Conservation (phyloP, 2,329 filamentous ascomycete genomes). For the Fusarium zealandicum region DNA sequence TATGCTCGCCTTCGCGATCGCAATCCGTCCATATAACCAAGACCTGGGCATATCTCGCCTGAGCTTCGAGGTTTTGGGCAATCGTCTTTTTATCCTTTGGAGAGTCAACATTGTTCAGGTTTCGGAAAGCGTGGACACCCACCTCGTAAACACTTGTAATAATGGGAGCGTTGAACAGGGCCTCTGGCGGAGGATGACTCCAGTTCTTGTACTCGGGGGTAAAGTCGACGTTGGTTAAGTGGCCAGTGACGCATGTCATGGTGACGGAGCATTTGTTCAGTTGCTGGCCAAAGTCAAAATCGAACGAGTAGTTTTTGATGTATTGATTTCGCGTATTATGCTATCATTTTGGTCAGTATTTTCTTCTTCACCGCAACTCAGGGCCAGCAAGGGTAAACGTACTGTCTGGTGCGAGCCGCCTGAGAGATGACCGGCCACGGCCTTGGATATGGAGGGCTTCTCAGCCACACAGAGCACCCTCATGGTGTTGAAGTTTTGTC, state of each 20-base stretch:
- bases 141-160: slow-evolving; percentile 72
- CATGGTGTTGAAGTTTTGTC: slow-evolving; percentile 45
- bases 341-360: slow-evolving; percentile 53
- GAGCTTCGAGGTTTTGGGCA: slow-evolving; percentile 81
- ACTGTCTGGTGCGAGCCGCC: slow-evolving; percentile 77
- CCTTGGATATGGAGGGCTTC: slow-evolving; percentile 93
- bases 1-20: slow-evolving; percentile 96
- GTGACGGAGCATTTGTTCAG: slow-evolving; percentile 87
- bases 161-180: slow-evolving; percentile 83
- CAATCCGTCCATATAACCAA: slow-evolving; percentile 99
- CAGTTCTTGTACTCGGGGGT: slow-evolving; percentile 76
- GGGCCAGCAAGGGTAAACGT: slow-evolving; percentile 43
- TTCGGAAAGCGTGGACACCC: slow-evolving; percentile 29
- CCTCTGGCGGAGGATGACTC: slow-evolving; percentile 78
- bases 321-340: slow-evolving; percentile 74
- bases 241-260: slow-evolving; percentile 93
- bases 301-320: slow-evolving; percentile 94
- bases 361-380: not conserved
- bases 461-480: slow-evolving; percentile 64
- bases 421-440: slow-evolving; percentile 87
- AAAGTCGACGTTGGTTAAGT: slow-evolving; percentile 85
- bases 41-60: slow-evolving; percentile 75
- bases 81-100: slow-evolving; percentile 77
- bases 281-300: slow-evolving; percentile 80
- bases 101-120: slow-evolving; percentile 15